Base-by-base conservation (phyloP, 2,329 filamentous ascomycete species). In the Aspergillus hortae region DNA sequence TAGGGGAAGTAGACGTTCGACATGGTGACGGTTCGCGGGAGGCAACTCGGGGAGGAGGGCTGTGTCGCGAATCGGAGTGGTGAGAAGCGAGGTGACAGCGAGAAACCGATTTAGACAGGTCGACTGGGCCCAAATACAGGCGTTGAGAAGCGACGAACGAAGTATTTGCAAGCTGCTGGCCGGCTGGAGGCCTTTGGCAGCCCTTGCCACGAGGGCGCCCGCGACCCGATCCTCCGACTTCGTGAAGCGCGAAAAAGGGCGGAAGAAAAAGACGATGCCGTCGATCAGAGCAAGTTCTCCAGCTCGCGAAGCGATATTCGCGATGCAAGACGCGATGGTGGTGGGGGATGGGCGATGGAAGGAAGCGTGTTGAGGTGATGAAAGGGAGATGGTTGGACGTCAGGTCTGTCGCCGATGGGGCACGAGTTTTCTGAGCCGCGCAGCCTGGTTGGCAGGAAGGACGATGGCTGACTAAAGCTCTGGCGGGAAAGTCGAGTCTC, bases 1-100 rank as follows among this genome's bases (percentile, higher is more conserved):
- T 91, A 90, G 69, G 88, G 82, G 70, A 96, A 96, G 72, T 87
- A 87, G 62, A 92, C 86, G 77, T 95, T 95, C 78, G 92, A 84
- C 94, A 99, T 96, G 68, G 67, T 89, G 76, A 71, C 71, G 68
- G 62, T 68, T 58, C 53, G 57, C 53, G 55, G 59, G 49, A 51
- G 48, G 51, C 44, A 36, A 51, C 36, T 53, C 49, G 49, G 49
- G 32, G 36, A 41, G 48, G 44, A 45, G 56, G 35, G 45, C 43
- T 45, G 50, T 53, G 44, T 55, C 35, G 40, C 52, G 45, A 27
- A 40, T 38, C 40, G 38, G n/a, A 17, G 40, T 17, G 11, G 15
- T 21, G n/a, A 44, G 54, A 49, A 51, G 21, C 42, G 43, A 44
- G 47, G 42, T 47, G 38, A 40, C 54, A 53, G 53, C 55, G 58